Evolutionary conservation across 2,329 filamentous ascomycete genomes (phyloP).

Genomic region (Lachnellula hyalina): DNA sequence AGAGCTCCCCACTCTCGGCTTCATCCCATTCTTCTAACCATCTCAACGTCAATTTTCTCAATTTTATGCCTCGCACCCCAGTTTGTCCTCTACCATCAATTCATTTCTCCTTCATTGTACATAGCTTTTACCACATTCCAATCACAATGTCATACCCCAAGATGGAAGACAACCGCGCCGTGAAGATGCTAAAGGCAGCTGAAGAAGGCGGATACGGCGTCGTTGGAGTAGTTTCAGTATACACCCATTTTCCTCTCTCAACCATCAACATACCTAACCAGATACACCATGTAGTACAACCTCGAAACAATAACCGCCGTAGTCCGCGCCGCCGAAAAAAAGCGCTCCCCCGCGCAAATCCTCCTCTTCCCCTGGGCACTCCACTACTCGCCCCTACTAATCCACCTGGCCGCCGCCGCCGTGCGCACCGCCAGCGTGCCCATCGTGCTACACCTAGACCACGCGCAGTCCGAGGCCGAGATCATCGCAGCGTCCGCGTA

Average conservation of each 20-base stretch:
- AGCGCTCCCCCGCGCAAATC: constrained; percentile 60
- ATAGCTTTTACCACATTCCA: background rate
- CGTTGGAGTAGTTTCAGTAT: constrained; percentile 42
- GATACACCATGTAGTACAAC: constrained; percentile 45
- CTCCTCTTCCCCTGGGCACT: constrained; percentile 69
- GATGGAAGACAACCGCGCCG: constrained; percentile 9
- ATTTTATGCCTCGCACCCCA: background rate
- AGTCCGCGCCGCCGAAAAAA: constrained; percentile 62
- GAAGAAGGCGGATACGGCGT: constrained; percentile 51
- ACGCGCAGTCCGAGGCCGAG: constrained; percentile 55
- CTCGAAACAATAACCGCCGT: constrained; percentile 65
- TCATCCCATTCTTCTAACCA: constrained; percentile 3
- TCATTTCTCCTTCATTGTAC: background rate
- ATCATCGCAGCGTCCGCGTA: constrained; percentile 52
- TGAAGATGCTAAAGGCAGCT: constrained; percentile 46
- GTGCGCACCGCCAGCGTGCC: constrained; percentile 51
- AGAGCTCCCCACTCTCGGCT: background rate
- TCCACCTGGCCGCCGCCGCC: constrained; percentile 51
- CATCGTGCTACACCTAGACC: constrained; percentile 60
- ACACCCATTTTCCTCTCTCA: background rate
- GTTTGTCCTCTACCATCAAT: background rate
- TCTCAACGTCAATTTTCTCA: background rate
- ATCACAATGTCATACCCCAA: constrained; percentile 3
- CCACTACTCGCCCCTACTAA: constrained; percentile 52
- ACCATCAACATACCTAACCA: background rate